Evolutionary conservation across 768 basidiomycete species (phyloP).

Genomic region (Termitomyces sp.): DNA sequence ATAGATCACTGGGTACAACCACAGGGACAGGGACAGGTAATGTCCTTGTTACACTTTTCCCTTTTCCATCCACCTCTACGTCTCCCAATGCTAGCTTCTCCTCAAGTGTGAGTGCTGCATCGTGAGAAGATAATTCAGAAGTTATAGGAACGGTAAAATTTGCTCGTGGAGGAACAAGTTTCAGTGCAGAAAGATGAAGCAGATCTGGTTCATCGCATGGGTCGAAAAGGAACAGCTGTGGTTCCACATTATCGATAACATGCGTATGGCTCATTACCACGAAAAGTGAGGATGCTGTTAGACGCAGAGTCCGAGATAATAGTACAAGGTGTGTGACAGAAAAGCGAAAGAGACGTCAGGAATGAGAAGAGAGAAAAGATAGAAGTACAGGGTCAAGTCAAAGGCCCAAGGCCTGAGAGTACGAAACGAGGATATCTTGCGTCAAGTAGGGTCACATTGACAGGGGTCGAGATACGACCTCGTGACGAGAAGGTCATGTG

Average conservation of each 20-base stretch:
- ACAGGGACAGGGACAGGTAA: conserved; percentile 37
- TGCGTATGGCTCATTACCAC: conserved; percentile 27
- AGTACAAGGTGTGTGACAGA: conserved; percentile 6
- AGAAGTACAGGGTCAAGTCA: conserved; percentile 17
- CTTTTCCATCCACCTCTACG: conserved; percentile 33
- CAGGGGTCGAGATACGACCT: conserved; percentile 5
- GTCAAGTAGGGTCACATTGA: conserved; percentile 15
- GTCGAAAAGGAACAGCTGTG: conserved; percentile 43
- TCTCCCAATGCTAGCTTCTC: conserved; percentile 12
- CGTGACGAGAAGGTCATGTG: conserved; percentile 11
- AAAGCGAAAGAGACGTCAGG: conserved; percentile 10
- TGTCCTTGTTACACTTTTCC: conserved; percentile 50
- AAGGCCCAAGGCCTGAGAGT: conserved; percentile 20
- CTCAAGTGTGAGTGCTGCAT: conserved; percentile 23
- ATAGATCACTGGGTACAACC: conserved; percentile 32
- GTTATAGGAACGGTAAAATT: background rate
- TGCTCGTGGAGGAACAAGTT: conserved; percentile 7
- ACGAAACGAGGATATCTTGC: conserved; percentile 26
- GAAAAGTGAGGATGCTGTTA: background rate
- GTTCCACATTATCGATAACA: conserved; percentile 50
- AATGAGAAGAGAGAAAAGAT: conserved; percentile 4
- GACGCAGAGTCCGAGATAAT: conserved; percentile 8
- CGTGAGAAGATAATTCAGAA: conserved; percentile 24
- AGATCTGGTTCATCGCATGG: conserved; percentile 28
- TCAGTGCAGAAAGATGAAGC: conserved; percentile 3